Conservation (phyloP, 306 rosid genomes). For the Argentina anserina region DNA sequence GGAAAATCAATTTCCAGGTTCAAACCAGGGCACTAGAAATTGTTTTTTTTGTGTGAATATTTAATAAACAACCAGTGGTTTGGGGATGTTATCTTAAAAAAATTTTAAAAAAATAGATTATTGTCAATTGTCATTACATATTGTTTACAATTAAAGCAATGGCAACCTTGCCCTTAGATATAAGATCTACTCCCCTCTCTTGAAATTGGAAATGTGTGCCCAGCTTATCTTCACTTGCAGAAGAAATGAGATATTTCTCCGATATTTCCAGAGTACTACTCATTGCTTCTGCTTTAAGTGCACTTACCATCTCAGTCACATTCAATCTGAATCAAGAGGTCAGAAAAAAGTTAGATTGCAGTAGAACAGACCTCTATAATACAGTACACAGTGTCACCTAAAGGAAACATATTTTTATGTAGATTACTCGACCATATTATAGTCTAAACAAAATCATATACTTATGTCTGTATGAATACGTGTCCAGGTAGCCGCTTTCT, state of each 20-base stretch:
- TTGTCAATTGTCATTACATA: too few species aligned
- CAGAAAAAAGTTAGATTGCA: slow-evolving; percentile 24
- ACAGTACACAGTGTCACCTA: background rate
- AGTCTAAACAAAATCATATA: background rate
- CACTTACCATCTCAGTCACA: slow-evolving; percentile 48
- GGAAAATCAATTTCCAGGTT: background rate
- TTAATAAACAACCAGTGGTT: too few species aligned
- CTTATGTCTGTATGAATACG: background rate
- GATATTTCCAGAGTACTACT: slow-evolving; percentile 43
- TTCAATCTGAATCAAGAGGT: slow-evolving; percentile 58
- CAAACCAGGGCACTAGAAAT: background rate
- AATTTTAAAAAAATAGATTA: too few species aligned
- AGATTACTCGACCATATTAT: background rate
- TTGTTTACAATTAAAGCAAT: slow-evolving; percentile 55
- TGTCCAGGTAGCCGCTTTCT: background rate
- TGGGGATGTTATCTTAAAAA: too few species aligned
- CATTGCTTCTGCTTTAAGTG: slow-evolving; percentile 33
- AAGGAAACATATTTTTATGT: background rate
- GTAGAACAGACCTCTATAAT: background rate
- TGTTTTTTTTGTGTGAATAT: too few species aligned
- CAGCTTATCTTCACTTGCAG: slow-evolving; percentile 43
- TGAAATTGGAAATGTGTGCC: slow-evolving; percentile 37
- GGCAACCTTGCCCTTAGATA: slow-evolving; percentile 75
- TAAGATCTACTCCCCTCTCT: slow-evolving; percentile 57
- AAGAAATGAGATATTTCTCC: slow-evolving; percentile 35